Percentiles rank a stretch among this genome's conserved stretches.
Evolutionary conservation across 495 filamentous ascomycete species (phyloP).

Genomic region (Rostrohypoxylon terebratum): DNA sequence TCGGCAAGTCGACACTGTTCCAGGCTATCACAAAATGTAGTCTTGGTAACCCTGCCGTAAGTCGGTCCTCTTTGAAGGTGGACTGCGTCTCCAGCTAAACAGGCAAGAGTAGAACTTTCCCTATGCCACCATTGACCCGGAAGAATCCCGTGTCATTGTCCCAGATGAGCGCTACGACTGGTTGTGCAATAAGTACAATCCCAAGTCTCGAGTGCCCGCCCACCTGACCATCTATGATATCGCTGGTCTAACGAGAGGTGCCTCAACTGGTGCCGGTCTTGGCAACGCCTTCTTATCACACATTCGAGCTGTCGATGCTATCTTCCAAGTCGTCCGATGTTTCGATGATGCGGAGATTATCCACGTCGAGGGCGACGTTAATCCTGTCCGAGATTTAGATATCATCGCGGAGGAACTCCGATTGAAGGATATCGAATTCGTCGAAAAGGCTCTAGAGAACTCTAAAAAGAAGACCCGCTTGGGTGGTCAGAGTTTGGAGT

Average conservation of each 20-base stretch:
- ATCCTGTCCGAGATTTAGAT: slow-evolving; percentile 90
- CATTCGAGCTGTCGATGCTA: slow-evolving; percentile 98
- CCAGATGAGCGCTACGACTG: slow-evolving; percentile 97
- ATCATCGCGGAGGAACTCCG: slow-evolving; percentile 98
- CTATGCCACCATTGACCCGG: slow-evolving; percentile 98
- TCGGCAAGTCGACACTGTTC: slow-evolving; percentile 99
- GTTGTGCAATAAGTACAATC: slow-evolving; percentile 95
- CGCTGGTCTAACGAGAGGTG: slow-evolving; percentile 94
- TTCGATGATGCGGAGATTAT: slow-evolving; percentile 99
- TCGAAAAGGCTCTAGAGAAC: slow-evolving; percentile 91
- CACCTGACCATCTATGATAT: slow-evolving; percentile 99
- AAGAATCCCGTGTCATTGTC: slow-evolving; percentile 97
- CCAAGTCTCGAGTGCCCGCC: slow-evolving; percentile 94
- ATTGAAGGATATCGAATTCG: slow-evolving; percentile 99
- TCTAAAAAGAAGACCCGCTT: slow-evolving; percentile 91
- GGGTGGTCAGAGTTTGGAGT: slow-evolving; percentile 95
- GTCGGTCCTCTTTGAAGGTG: slow-evolving; percentile 46
- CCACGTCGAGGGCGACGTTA: slow-evolving; percentile 98
- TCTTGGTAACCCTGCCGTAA: slow-evolving; percentile 94
- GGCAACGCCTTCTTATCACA: slow-evolving; percentile 99
- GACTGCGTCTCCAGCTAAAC: slow-evolving; percentile 28
- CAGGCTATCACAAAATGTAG: slow-evolving; percentile 98
- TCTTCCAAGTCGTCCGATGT: slow-evolving; percentile 98
- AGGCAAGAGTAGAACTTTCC: slow-evolving; percentile 82
- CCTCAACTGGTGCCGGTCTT: slow-evolving; percentile 96